Evolutionary conservation across 331 rosid species (phyloP).

Genomic region (Malus hybrid): DNA sequence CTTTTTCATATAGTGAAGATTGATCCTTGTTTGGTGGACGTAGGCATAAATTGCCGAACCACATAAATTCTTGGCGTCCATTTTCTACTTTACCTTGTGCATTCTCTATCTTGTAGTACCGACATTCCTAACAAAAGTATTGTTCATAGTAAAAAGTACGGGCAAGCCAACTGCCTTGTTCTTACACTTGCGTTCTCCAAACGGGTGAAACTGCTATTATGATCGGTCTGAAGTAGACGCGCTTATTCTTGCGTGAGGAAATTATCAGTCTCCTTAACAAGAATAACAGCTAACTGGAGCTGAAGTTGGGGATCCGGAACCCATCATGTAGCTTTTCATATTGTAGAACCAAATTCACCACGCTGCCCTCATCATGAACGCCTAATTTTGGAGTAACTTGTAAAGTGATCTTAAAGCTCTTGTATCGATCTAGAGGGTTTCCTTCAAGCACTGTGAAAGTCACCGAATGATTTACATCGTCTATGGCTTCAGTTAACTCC

Average conservation of each 20-base stretch:
- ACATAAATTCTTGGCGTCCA: no score
- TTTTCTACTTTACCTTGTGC: no score
- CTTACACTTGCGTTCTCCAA: no score
- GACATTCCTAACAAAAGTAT: no score
- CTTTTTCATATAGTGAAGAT: no score
- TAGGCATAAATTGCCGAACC: no score
- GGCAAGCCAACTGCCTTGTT: no score
- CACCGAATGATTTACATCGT: conserved; percentile 27
- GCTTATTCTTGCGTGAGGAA: conserved; percentile 1
- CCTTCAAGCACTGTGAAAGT: conserved; percentile 31
- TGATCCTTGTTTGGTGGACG: no score
- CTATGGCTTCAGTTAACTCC: conserved; percentile 28
- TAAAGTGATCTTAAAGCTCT: conserved; percentile 21
- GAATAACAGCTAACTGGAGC: neutral
- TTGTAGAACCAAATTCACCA: conserved; percentile 19
- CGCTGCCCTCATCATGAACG: neutral
- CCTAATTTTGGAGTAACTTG: conserved; percentile 7
- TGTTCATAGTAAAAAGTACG: no score
- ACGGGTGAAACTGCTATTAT: no score
- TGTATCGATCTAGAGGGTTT: conserved; percentile 21
- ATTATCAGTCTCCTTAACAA: neutral
- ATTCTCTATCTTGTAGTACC: no score
- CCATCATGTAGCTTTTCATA: conserved; percentile 23
- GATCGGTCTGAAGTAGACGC: no score
- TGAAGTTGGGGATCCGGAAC: neutral